phyloP scores from a whole-genome alignment of 768 basidiomycete genomes.

The Pleurotus ostreatus region DNA sequence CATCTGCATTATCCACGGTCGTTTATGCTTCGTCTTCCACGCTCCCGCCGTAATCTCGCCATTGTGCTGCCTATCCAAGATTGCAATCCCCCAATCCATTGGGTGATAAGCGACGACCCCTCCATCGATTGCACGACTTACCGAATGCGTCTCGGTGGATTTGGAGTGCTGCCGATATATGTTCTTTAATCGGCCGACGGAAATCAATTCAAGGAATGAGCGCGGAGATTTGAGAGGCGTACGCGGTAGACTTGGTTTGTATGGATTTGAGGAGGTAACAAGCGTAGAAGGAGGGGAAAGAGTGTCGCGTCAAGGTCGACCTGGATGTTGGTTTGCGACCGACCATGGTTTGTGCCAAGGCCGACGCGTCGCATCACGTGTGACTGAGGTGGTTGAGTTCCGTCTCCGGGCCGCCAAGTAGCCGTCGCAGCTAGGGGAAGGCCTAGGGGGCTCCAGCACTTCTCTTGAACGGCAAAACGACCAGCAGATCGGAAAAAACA shows the following conservation, averaged over 20 bases:
- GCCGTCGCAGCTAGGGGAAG: too few relatives aligned
- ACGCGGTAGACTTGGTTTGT: slow-evolving; percentile 45
- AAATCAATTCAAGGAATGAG: neutral
- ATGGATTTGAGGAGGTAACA: slow-evolving; percentile 79
- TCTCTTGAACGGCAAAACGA: too few relatives aligned
- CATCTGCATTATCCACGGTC: slow-evolving; percentile 85
- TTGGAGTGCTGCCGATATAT: slow-evolving; percentile 74
- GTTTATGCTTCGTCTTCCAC: slow-evolving; percentile 51
- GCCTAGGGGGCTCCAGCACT: too few relatives aligned
- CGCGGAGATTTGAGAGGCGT: slow-evolving; percentile 6
- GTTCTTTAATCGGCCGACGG: slow-evolving; percentile 35
- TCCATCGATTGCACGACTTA: slow-evolving; percentile 17
- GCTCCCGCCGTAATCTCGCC: slow-evolving; percentile 73
- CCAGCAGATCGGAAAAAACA: too few relatives aligned
- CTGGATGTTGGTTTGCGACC: slow-evolving; percentile 8
- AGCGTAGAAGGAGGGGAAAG: slow-evolving; percentile 69
- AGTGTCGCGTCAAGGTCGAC: slow-evolving; percentile 32
- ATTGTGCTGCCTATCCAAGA: slow-evolving; percentile 64
- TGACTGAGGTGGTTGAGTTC: too few relatives aligned
- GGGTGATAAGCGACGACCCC: neutral
- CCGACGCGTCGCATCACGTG: neutral
- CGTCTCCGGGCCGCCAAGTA: too few relatives aligned
- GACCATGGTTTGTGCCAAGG: neutral
- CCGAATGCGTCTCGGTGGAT: slow-evolving; percentile 63
- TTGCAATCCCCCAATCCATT: neutral